Evolutionary conservation across 352 stramenopile genomes (phyloP).

Genomic region (Phytophthora rubi): DNA sequence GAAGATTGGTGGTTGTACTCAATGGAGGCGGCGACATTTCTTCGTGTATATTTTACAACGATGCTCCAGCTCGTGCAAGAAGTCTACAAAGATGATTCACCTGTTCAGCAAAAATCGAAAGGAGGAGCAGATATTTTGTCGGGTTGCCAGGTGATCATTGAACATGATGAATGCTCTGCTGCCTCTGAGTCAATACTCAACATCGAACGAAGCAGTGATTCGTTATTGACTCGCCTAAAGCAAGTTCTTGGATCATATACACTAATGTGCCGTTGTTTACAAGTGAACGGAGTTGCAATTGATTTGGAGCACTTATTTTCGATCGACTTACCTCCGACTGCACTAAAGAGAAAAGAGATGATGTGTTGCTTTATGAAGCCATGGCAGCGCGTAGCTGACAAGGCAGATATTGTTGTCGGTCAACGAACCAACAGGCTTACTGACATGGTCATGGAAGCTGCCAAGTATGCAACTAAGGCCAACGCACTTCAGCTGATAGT

Average conservation of each 20-base stretch:
- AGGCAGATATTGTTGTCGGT: neutral
- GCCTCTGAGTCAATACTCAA: neutral
- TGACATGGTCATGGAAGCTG: slow-evolving; percentile 1
- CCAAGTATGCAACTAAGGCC: slow-evolving; percentile 7
- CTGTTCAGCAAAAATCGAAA: neutral
- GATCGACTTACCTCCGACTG: neutral
- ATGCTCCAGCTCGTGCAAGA: slow-evolving; percentile 11
- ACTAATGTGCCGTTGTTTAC: slow-evolving; percentile 29
- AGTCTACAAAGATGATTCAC: neutral
- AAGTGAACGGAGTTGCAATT: slow-evolving; percentile 26
- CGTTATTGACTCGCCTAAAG: slow-evolving; percentile 16
- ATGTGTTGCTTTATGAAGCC: slow-evolving; percentile 31
- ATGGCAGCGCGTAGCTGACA: neutral
- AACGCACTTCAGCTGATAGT: slow-evolving; percentile 11
- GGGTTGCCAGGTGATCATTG: slow-evolving; percentile 18
- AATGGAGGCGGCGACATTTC: slow-evolving; percentile 12
- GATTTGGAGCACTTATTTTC: slow-evolving; percentile 33
- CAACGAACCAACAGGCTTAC: neutral
- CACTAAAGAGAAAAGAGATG: slow-evolving; percentile 17
- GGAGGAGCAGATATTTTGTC: neutral
- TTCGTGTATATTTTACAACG: slow-evolving; percentile 24
- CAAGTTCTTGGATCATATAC: slow-evolving; percentile 33
- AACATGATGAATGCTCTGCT: slow-evolving; percentile 12
- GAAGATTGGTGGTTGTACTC: slow-evolving; percentile 28
- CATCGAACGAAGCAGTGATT: neutral